Percentiles rank a stretch among this genome's conserved stretches.
Evolutionary conservation across 352 stramenopile genomes (phyloP).

Genomic region (Phytopythium delawarense): DNA sequence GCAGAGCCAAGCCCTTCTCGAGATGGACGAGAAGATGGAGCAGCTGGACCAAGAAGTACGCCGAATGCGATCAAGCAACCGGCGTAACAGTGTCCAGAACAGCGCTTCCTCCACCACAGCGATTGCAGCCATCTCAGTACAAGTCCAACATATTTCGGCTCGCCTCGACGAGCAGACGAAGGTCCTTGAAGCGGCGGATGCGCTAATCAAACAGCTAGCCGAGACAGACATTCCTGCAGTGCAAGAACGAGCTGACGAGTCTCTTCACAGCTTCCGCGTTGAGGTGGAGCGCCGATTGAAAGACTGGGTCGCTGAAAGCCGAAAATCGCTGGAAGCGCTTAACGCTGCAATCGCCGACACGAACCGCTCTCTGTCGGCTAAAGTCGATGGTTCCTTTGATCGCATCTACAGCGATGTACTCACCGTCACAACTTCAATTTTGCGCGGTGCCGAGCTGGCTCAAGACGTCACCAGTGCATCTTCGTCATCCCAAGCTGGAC

Average conservation of each 20-base stretch:
- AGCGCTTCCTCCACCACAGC: slow-evolving; percentile 20
- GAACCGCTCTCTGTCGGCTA: slow-evolving; percentile 17
- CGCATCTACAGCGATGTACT: slow-evolving; percentile 51
- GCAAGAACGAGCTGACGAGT: slow-evolving; percentile 30
- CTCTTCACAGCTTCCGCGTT: slow-evolving; percentile 33
- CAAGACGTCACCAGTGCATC: neutral
- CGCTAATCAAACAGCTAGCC: slow-evolving; percentile 21
- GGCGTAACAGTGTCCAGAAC: slow-evolving; percentile 30
- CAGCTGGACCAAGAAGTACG: slow-evolving; percentile 48
- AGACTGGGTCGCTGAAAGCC: slow-evolving; percentile 32
- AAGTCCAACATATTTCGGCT: slow-evolving; percentile 36
- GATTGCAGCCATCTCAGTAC: slow-evolving; percentile 15
- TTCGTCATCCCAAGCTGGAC: neutral
- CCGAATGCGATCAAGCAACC: slow-evolving; percentile 31
- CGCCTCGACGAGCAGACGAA: slow-evolving; percentile 24
- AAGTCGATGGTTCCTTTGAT: slow-evolving; percentile 26
- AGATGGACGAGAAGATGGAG: slow-evolving; percentile 58
- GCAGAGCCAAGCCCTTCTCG: slow-evolving; percentile 37
- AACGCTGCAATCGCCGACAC: slow-evolving; percentile 15
- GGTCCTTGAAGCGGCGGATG: slow-evolving; percentile 27
- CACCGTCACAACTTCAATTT: slow-evolving; percentile 37
- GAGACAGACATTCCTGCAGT: slow-evolving; percentile 41
- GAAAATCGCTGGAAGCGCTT: slow-evolving; percentile 27
- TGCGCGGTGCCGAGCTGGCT: slow-evolving; percentile 37
- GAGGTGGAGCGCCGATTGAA: slow-evolving; percentile 41